phyloP scores from a whole-genome alignment of 78 protist species.

The Neovahlkampfia damariscottae region DNA sequence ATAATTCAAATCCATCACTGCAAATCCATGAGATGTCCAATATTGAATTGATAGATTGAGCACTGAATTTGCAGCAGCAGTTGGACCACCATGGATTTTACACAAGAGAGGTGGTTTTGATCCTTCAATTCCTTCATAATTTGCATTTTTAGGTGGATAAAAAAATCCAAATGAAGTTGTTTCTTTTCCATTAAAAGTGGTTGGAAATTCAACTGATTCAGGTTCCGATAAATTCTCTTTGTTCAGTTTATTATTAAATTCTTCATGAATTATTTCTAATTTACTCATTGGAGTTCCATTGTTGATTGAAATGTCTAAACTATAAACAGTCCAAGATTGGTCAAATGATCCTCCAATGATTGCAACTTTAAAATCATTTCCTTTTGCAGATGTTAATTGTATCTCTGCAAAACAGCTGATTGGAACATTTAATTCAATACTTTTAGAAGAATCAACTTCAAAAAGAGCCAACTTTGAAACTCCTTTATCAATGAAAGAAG shows the following conservation, averaged over 20 bases:
- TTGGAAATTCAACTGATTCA: neutral
- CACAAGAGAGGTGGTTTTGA: conserved; percentile 26
- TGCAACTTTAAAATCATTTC: no score
- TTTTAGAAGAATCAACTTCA: no score
- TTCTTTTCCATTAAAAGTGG: neutral
- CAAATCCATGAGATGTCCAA: conserved; percentile 30
- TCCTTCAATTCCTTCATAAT: neutral
- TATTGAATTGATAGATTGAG: conserved; percentile 15
- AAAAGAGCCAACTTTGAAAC: no score
- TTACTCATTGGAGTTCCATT: neutral
- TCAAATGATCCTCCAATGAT: neutral
- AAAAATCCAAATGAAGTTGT: neutral
- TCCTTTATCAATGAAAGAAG: no score
- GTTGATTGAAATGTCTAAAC: neutral
- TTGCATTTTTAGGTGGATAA: neutral
- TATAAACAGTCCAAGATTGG: neutral
- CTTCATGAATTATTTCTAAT: neutral
- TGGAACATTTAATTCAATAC: no score
- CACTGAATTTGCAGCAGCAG: neutral
- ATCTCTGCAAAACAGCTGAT: no score
- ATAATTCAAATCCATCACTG: conserved; percentile 5
- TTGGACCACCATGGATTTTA: conserved; percentile 34
- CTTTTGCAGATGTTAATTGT: no score
- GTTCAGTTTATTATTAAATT: neutral
- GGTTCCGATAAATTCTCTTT: neutral